Evolutionary conservation across 75 land plant species (phyloP), one percentile per base, ranked within the genome.

Genomic region (Pinus albicaulis): DNA sequence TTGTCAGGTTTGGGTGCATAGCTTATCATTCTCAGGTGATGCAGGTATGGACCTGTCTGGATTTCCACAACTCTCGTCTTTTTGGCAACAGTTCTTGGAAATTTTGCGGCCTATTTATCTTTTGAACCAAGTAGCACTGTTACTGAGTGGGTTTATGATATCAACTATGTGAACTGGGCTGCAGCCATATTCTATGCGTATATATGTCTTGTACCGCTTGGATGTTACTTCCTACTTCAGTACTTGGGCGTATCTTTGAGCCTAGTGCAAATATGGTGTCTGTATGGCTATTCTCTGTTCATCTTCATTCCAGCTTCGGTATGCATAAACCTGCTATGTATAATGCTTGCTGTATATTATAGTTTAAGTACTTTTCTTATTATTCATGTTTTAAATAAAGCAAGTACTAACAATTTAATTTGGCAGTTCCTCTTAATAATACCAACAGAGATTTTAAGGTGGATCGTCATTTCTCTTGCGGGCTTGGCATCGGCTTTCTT

Each of bases 221-320:
- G 80, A 65, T 88, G 81, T 74, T 91, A 88, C 80, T 86, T 91
- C 68, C 71, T 84, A 62, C 82, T 84, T 76, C 89, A 84, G 69
- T 91, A 88, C 72, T 57, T 88, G 80, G 93, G 87, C 44, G 78
- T 80, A 23, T 71, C 59, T 76, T 72, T 82, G 52, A 86, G 89
- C 60, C 83, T 91, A 34, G 61, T 91, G 53, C 84, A 83, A 17
- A 74, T 86, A 31, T 91, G 89, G 89, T 91, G 93, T 86, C 58
- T 91, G 85, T 91, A 88, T 88, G 93, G 93, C 36, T 91, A 91
- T 68, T 91, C 93, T 70, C 89, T 91, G 24, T 84, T 80, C 81
- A 79, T 88, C 78, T 82, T 91, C 56, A 20, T 91, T 65, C 77
- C 81, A 0, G 65, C 70, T 65, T 76, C 85, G 56, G 93, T 91